phyloP scores from a whole-genome alignment of 2,329 filamentous ascomycete genomes.

The Fusarium sp. region DNA sequence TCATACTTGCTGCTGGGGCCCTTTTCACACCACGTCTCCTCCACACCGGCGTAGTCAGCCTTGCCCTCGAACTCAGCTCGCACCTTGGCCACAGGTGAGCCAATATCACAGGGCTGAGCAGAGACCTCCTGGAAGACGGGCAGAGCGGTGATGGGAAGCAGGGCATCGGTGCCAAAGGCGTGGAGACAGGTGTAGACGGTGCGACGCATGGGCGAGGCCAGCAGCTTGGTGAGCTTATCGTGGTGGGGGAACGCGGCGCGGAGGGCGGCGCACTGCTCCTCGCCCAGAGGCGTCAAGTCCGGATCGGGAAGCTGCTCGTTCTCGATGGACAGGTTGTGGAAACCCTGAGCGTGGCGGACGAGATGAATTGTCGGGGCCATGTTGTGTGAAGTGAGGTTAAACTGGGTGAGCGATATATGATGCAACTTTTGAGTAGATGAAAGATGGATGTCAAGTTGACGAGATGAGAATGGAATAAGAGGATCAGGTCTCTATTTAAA shows the following conservation, averaged over 20 bases:
- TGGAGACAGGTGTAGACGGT: slow-evolving; percentile 83
- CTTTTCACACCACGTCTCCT: slow-evolving; percentile 80
- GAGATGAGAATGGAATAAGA: neutral
- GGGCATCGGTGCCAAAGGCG: slow-evolving; percentile 69
- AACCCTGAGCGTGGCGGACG: slow-evolving; percentile 81
- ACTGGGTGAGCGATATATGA: slow-evolving; percentile 10
- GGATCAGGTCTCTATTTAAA: slow-evolving; percentile 4
- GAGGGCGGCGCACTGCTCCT: slow-evolving; percentile 78
- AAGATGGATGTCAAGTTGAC: neutral
- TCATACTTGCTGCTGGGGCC: slow-evolving; percentile 55
- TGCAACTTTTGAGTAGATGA: neutral
- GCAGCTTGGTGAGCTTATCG: slow-evolving; percentile 73
- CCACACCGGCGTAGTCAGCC: slow-evolving; percentile 74
- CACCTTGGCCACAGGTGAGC: slow-evolving; percentile 68
- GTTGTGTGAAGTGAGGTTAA: slow-evolving; percentile 13
- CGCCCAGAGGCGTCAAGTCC: slow-evolving; percentile 79
- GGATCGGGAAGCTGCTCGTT: slow-evolving; percentile 84
- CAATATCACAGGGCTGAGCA: slow-evolving; percentile 80
- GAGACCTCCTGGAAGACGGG: slow-evolving; percentile 85
- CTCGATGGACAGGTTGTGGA: slow-evolving; percentile 79
- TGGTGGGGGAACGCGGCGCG: slow-evolving; percentile 73
- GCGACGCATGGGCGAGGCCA: slow-evolving; percentile 83
- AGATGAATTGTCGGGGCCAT: slow-evolving; percentile 72
- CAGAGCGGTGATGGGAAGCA: slow-evolving; percentile 69
- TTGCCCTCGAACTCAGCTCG: slow-evolving; percentile 68